These are phyloP conservation scores for Xylaria palmicola DNA, from an alignment of 495 filamentous ascomycete species.

Conservation along the genomic window DNA sequence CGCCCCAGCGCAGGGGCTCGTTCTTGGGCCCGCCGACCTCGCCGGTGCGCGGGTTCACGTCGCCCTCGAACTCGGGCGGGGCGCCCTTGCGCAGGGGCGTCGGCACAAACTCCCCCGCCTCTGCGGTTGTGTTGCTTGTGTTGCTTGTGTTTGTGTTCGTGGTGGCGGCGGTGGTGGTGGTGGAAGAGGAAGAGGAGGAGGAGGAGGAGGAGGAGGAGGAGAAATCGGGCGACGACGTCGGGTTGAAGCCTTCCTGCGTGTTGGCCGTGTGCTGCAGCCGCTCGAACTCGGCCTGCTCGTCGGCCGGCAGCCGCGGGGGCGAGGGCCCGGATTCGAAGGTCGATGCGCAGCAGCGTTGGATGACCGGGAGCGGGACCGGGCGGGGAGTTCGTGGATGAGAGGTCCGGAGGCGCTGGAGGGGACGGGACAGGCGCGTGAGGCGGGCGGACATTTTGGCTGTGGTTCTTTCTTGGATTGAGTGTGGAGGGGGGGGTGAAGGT, in stretches of 20 bases:
- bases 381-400: neutral
- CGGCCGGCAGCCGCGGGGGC: conserved; percentile 79
- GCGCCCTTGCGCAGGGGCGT: conserved; percentile 53
- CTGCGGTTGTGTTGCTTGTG: too few relatives aligned
- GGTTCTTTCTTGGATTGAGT: neutral
- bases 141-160: neutral
- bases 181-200: neutral
- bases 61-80: conserved; percentile 90
- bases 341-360: too few relatives aligned
- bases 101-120: neutral
- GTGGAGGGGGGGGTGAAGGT: neutral
- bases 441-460: neutral
- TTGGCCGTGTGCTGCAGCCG: conserved; percentile 64
- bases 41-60: conserved; percentile 91
- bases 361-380: conserved; percentile 4
- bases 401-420: neutral
- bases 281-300: conserved; percentile 92
- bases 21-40: conserved; percentile 97
- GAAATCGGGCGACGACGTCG: conserved; percentile 27
- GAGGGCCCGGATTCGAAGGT: conserved; percentile 55
- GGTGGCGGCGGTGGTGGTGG: neutral
- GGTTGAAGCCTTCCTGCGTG: conserved; percentile 34
- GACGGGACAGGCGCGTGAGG: conserved; percentile 11
- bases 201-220: neutral
- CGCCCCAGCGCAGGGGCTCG: conserved; percentile 88